Percentiles rank a stretch among this genome's conserved stretches.
phyloP scores from a whole-genome alignment of 192 early-diverging fungal species.

The Umbelopsis ramanniana region DNA sequence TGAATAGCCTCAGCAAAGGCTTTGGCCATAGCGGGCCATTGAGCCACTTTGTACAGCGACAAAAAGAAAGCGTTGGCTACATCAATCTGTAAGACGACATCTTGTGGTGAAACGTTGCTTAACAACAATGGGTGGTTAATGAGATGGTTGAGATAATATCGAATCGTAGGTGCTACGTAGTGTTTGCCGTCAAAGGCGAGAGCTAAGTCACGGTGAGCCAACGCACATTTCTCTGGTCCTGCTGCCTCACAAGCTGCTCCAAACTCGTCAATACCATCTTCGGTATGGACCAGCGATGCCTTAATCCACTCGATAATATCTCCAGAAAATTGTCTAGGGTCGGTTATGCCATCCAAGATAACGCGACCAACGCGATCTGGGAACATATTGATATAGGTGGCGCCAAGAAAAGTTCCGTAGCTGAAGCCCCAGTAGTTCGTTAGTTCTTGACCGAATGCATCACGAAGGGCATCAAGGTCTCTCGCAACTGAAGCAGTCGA shows the following conservation, averaged over 20 bases:
- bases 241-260: slow-evolving; percentile 40
- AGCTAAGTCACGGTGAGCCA: slow-evolving; percentile 23
- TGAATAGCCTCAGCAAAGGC: slow-evolving; percentile 5
- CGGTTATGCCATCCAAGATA: slow-evolving; percentile 48
- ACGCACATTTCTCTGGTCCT: slow-evolving; percentile 38
- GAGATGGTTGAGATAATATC: neutral
- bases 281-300: slow-evolving; percentile 6
- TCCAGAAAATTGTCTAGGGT: slow-evolving; percentile 26
- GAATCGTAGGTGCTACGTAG: slow-evolving; percentile 17
- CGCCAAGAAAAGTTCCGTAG: slow-evolving; percentile 50
- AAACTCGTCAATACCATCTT: slow-evolving; percentile 36
- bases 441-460: slow-evolving; percentile 39
- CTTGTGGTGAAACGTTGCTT: neutral
- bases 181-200: slow-evolving; percentile 6
- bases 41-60: neutral
- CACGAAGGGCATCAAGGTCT: slow-evolving; percentile 49
- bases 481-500: slow-evolving; percentile 45
- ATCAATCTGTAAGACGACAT: neutral
- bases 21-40: neutral
- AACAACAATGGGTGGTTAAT: neutral
- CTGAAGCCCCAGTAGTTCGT: slow-evolving; percentile 49
- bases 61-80: neutral
- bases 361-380: slow-evolving; percentile 48
- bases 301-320: slow-evolving; percentile 26
- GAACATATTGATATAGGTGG: slow-evolving; percentile 55